phyloP scores from a whole-genome alignment of 768 basidiomycete species.

The Rhizopogon vulgaris region DNA sequence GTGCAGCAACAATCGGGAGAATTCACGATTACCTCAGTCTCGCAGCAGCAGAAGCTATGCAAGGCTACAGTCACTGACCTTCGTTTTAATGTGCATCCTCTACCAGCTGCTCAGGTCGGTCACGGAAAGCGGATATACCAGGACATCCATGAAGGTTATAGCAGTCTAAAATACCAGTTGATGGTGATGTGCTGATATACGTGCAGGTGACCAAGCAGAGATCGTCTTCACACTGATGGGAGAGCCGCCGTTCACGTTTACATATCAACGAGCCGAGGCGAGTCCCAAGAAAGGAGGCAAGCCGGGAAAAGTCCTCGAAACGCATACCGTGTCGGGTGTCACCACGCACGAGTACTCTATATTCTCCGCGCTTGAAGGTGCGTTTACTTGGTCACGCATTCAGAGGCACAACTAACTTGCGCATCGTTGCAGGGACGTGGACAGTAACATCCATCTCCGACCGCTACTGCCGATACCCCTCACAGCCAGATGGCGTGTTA shows the following conservation, averaged over 20 bases:
- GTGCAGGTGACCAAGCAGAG: conserved; percentile 82
- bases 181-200: conserved; percentile 1
- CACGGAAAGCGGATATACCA: conserved; percentile 79
- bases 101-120: conserved; percentile 86
- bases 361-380: conserved; percentile 87
- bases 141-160: conserved; percentile 81
- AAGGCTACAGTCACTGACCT: conserved; percentile 76
- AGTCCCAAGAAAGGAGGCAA: conserved; percentile 61
- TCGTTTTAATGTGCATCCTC: conserved; percentile 64
- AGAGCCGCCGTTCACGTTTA: conserved; percentile 94
- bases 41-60: conserved; percentile 91
- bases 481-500: conserved; percentile 43
- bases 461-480: conserved; percentile 83
- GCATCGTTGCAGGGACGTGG: conserved; percentile 62
- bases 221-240: conserved; percentile 88
- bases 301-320: conserved; percentile 78
- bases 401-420: neutral
- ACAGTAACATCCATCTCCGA: conserved; percentile 90
- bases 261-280: conserved; percentile 81
- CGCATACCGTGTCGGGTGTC: conserved; percentile 82
- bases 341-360: conserved; percentile 78
- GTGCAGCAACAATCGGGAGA: conserved; percentile 75
- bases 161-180: neutral
- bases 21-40: conserved; percentile 82
- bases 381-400: conserved; percentile 10